These are phyloP conservation scores for Eucalyptus sp. DNA, from an alignment of 345 rosid species.

Conservation along the genomic window DNA sequence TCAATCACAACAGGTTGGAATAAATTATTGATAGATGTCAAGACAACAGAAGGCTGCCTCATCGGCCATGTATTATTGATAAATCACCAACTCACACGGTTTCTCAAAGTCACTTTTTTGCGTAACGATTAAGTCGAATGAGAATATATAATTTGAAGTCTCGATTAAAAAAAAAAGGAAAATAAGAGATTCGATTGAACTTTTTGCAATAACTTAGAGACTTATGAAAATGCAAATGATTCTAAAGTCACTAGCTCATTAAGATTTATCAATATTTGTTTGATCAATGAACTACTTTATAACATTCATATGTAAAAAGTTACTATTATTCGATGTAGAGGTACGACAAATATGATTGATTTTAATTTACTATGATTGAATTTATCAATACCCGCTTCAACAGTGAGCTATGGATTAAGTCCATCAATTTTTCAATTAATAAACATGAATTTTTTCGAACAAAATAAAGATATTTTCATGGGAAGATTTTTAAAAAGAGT, in stretches of 20 bases:
- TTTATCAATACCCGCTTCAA: not conserved
- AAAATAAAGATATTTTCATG: too few relatives aligned
- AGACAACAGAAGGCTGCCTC: not conserved
- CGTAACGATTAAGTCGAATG: not conserved
- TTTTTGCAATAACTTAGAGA: not conserved
- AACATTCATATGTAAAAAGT: not conserved
- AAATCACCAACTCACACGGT: not conserved
- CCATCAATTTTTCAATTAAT: not conserved
- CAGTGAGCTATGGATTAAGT: not conserved
- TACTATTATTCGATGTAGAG: not conserved
- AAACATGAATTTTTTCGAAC: not conserved
- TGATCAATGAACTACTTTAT: not conserved
- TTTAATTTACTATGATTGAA: not conserved
- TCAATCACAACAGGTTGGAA: not conserved
- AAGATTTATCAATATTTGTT: too few relatives aligned
- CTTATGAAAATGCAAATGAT: not conserved
- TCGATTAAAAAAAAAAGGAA: not conserved
- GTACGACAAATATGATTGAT: not conserved
- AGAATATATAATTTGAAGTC: not conserved
- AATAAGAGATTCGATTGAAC: not conserved
- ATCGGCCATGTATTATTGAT: not conserved
- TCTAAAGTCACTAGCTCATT: not conserved
- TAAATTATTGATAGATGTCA: not conserved
- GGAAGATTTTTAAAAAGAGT: rapidly evolving
- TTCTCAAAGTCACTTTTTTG: not conserved